Base-by-base conservation (phyloP, 257 asterid species). In the Plantago ovata region DNA sequence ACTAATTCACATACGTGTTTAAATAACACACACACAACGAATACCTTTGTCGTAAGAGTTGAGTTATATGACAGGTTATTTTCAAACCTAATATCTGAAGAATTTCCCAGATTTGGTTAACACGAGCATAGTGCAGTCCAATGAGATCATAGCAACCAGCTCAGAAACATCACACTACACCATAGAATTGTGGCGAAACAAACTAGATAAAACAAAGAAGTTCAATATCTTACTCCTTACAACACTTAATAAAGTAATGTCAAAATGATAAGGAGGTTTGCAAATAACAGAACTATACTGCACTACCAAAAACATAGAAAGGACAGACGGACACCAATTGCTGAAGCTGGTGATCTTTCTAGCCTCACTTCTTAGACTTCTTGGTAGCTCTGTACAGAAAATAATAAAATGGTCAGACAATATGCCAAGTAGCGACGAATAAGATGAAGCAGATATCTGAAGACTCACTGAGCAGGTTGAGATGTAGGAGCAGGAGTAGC, bases 301-400 rank as follows among this genome's bases (percentile, higher is more conserved):
- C 60, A 65, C 63, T 67, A 74, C 20, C 58, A 72, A 39, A 45
- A 65, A 64, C 57, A 63, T 61, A 24, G 63, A 62, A n/a, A 39
- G 14, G 46, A 50, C 16, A 67, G 20, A 6, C 21, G 23, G 33
- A 61, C 20, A 40, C 72, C 60, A 56, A 60, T 61, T 1, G 38
- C 28, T 15, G 74, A 38, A 20, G 45, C 52, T 43, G 58, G 48
- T 53, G 40, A 38, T 45, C 36, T 28, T 28, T 28, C 36, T 10
- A 28, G 13, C 10, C 42, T 75, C 75, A 84, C 87, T 90, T 87
- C 96, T 83, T 89, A 0, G 95, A 20, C 68, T 90, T 90, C 78
- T 83, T 90, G 2, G 89, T 63, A 39, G 68, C 82, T 87, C 98
- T 90, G 81, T 54, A 70, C 22, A 33, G 28, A 19, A 22, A 15